Percentiles rank a stretch among this genome's conserved stretches.
These are phyloP conservation scores for Nepenthes gracilis DNA, from an alignment of 148 eudicot species.

Conservation along the genomic window DNA sequence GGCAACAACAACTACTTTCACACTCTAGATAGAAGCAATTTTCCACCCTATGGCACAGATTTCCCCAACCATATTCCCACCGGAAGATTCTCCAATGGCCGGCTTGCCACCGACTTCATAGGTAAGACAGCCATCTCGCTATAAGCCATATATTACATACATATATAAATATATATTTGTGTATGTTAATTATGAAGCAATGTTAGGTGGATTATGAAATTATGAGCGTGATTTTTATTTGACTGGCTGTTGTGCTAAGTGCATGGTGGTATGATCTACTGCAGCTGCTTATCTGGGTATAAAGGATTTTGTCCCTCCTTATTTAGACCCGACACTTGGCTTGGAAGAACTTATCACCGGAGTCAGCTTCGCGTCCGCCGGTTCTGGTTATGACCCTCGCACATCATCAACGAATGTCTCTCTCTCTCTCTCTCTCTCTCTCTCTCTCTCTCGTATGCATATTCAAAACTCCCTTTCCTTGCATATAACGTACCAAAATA, in stretches of 20 bases:
- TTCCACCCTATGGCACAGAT: conserved; percentile 49
- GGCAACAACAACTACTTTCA: conserved; percentile 52
- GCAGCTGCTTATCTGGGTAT: conserved; percentile 57
- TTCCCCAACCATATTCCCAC: conserved; percentile 28
- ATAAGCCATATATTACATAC: neutral
- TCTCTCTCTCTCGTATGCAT: no score
- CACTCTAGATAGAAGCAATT: conserved; percentile 31
- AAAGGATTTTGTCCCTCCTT: conserved; percentile 58
- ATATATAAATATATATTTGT: neutral
- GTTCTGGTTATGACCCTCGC: conserved; percentile 61
- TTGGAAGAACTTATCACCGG: conserved; percentile 51
- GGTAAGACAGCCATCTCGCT: conserved; percentile 12
- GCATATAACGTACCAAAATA: no score
- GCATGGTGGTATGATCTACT: neutral
- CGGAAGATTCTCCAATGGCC: conserved; percentile 50
- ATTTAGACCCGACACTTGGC: conserved; percentile 51
- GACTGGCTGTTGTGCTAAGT: no score
- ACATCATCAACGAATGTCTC: conserved; percentile 23
- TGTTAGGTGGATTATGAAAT: neutral
- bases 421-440: conserved; percentile 7
- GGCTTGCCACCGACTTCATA: conserved; percentile 38
- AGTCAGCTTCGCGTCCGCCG: conserved; percentile 82
- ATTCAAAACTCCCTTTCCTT: no score
- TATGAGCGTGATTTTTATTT: no score
- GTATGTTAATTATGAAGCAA: neutral